A percentile compares a stretch with the other conserved stretches of the same genome.
Conservation (phyloP, 192 early-diverging fungal genomes). For the Haplosporangium gracile region DNA sequence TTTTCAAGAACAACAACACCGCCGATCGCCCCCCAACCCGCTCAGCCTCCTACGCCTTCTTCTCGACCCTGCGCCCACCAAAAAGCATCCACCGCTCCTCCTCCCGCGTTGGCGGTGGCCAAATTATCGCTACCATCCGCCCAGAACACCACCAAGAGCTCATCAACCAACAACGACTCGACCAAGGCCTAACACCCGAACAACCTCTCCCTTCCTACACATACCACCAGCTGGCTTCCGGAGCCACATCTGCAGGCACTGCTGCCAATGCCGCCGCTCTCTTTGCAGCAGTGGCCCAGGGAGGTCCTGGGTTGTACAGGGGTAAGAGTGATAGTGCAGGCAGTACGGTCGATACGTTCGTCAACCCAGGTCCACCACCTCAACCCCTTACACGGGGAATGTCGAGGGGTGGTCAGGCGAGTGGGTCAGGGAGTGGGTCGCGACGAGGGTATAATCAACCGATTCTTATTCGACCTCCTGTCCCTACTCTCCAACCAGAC, state of each 20-base stretch:
- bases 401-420: not conserved
- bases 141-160: conserved; percentile 30
- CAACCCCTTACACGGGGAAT: not conserved
- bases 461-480: not conserved
- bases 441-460: conserved; percentile 6
- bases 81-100: not conserved
- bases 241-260: not conserved
- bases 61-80: not conserved
- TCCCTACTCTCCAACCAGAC: not conserved
- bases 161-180: not conserved
- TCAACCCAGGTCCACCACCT: conserved; percentile 24
- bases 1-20: not conserved
- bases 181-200: not conserved
- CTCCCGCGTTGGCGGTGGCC: not conserved
- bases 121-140: conserved; percentile 13
- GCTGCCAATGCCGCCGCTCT: not conserved
- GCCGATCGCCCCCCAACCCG: not conserved
- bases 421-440: not conserved
- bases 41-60: not conserved
- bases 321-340: not conserved
- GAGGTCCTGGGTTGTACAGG: not conserved
- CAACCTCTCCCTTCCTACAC: not conserved
- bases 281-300: not conserved
- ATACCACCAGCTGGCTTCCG: not conserved
- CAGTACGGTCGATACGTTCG: not conserved